Conservation (phyloP, 768 basidiomycete genomes). For the Butyriboletus loyo region DNA sequence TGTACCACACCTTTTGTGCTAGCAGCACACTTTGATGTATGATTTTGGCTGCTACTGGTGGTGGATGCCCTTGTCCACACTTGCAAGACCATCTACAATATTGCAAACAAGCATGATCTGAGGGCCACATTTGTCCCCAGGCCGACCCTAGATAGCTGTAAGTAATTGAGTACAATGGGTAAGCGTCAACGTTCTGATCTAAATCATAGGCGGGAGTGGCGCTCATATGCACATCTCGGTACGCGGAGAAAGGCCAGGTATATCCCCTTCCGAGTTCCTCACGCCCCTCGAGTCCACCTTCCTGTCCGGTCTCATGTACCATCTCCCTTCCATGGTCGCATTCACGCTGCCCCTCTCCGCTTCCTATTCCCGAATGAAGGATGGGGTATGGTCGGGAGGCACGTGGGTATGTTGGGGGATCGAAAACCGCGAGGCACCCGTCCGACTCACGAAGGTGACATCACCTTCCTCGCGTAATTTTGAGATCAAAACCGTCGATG, state of each 20-base stretch:
- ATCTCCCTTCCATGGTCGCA: constrained; percentile 55
- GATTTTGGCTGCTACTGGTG: too few relatives aligned
- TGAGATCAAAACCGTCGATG: constrained; percentile 61
- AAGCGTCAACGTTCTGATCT: not conserved
- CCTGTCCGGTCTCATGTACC: constrained; percentile 54
- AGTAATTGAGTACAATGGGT: not conserved
- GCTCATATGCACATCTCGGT: constrained; percentile 69
- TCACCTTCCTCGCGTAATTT: constrained; percentile 55
- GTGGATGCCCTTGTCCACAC: constrained; percentile 64
- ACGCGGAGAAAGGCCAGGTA: constrained; percentile 28
- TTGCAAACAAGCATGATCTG: constrained; percentile 61
- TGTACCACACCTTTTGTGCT: too few relatives aligned
- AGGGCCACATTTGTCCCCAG: constrained; percentile 67
- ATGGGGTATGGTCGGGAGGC: constrained; percentile 70
- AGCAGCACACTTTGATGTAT: too few relatives aligned
- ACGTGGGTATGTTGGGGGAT: constrained; percentile 68
- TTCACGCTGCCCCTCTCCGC: constrained; percentile 56
- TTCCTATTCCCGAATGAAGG: constrained; percentile 62
- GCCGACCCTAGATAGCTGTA: constrained; percentile 40
- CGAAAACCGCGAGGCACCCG: constrained; percentile 64
- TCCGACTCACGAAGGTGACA: constrained; percentile 51
- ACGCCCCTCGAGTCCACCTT: constrained; percentile 53
- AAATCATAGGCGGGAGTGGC: constrained; percentile 44
- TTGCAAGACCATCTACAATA: constrained; percentile 62
- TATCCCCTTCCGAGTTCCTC: constrained; percentile 29